Evolutionary conservation across 2,329 filamentous ascomycete genomes (phyloP).

Genomic region (Elsinoe necatrix): DNA sequence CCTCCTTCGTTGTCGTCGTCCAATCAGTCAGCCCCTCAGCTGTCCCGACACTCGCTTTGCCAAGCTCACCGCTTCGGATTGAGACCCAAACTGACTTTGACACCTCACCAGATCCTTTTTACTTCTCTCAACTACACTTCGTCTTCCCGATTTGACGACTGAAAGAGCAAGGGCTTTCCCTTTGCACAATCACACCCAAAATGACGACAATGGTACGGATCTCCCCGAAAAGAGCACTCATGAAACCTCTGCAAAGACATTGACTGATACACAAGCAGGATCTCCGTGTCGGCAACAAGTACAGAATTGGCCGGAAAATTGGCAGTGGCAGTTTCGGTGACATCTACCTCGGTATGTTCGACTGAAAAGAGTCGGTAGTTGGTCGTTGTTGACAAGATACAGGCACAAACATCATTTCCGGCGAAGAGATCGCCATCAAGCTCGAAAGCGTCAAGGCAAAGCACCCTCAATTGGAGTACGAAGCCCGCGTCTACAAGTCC

Average conservation of each 20-base stretch:
- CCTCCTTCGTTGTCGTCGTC: neutral
- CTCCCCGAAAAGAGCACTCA: constrained; percentile 23
- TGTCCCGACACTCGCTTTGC: constrained; percentile 12
- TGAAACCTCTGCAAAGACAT: constrained; percentile 26
- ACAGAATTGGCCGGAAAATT: constrained; percentile 98
- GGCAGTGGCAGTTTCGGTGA: constrained; percentile 96
- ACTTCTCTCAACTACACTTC: constrained; percentile 17
- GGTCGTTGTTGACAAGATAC: constrained; percentile 17
- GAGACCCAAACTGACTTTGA: constrained; percentile 16
- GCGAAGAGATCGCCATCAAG: constrained; percentile 99
- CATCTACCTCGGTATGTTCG: constrained; percentile 70
- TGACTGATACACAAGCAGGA: constrained; percentile 54
- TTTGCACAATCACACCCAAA: constrained; percentile 22
- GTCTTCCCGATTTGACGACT: constrained; percentile 22
- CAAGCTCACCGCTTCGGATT: constrained; percentile 16
- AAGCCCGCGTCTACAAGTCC: constrained; percentile 82
- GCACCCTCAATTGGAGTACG: constrained; percentile 97
- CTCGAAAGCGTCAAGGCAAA: constrained; percentile 99
- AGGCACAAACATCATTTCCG: constrained; percentile 99
- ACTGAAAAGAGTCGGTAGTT: neutral
- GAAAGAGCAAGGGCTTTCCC: constrained; percentile 16
- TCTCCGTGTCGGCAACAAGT: constrained; percentile 98
- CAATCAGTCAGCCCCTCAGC: neutral
- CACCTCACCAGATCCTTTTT: constrained; percentile 13
- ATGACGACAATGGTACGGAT: constrained; percentile 56